Conservation (phyloP, 176 grass and related monocot species). For the Puccinellia tenuiflora region DNA sequence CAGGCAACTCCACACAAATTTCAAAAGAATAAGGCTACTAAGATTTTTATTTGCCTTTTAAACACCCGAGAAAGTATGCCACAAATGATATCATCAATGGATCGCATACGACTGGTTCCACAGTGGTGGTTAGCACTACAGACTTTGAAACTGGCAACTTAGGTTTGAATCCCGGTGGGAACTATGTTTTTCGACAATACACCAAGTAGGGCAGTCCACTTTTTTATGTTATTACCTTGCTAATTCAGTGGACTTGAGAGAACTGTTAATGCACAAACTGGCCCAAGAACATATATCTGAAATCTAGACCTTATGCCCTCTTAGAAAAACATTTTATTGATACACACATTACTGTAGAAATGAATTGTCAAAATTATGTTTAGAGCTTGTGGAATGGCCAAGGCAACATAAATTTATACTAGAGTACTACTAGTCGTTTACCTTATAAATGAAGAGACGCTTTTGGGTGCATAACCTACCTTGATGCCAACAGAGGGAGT, state of each 20-base stretch:
- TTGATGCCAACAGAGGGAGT: neutral
- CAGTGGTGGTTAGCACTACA: conserved; percentile 95
- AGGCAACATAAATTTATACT: neutral
- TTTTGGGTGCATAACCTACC: neutral
- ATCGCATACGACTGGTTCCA: neutral
- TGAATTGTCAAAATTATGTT: neutral
- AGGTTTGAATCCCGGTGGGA: conserved; percentile 91
- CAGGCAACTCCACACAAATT: too few relatives aligned
- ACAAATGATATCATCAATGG: neutral
- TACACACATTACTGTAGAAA: neutral
- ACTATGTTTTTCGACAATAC: conserved; percentile 14
- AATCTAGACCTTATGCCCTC: neutral
- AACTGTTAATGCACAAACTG: neutral
- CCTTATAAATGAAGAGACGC: neutral
- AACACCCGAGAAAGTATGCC: neutral
- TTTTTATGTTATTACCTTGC: neutral
- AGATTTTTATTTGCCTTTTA: neutral
- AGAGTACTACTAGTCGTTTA: neutral
- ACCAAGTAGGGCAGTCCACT: neutral
- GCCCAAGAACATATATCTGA: neutral
- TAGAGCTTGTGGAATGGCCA: neutral
- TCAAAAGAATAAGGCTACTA: too few relatives aligned
- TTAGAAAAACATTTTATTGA: neutral
- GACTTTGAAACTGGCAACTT: conserved; percentile 99
- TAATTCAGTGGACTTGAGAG: neutral